These are phyloP conservation scores for barrel medic (Medicago truncatula) DNA, from an alignment of 306 rosid genomes.

Conservation along the genomic window DNA sequence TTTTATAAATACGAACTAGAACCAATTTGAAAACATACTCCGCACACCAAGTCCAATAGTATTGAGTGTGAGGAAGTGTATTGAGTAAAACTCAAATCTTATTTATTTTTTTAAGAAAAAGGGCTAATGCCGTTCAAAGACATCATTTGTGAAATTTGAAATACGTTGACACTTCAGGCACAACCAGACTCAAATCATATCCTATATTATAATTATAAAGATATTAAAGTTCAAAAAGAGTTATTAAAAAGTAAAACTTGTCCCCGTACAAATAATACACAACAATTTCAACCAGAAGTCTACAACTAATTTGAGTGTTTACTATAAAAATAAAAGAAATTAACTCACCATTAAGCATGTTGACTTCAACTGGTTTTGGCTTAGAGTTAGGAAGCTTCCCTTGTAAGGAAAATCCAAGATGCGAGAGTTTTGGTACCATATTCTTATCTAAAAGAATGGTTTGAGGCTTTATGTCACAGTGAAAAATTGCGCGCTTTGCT, in stretches of 20 bases:
- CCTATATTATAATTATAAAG: too few species aligned
- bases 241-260: too few species aligned
- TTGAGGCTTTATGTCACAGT: background rate
- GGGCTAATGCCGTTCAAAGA: background rate
- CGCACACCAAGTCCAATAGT: background rate
- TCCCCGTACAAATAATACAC: too few species aligned
- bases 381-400: background rate
- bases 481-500: slow-evolving; percentile 32
- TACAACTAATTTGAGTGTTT: background rate
- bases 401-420: background rate
- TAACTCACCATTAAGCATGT: background rate
- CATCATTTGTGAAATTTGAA: background rate
- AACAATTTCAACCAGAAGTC: background rate
- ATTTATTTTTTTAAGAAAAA: background rate
- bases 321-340: background rate
- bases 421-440: slow-evolving; percentile 27
- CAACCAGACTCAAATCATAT: too few species aligned
- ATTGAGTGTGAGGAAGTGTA: background rate
- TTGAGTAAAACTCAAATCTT: background rate
- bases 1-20: background rate
- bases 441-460: slow-evolving; percentile 30
- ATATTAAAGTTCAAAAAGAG: too few species aligned
- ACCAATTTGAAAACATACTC: background rate
- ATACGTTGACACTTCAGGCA: too few species aligned
- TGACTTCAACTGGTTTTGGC: background rate